Evolutionary conservation across 2,329 filamentous ascomycete genomes (phyloP).

Genomic region (Aureobasidium sp.): DNA sequence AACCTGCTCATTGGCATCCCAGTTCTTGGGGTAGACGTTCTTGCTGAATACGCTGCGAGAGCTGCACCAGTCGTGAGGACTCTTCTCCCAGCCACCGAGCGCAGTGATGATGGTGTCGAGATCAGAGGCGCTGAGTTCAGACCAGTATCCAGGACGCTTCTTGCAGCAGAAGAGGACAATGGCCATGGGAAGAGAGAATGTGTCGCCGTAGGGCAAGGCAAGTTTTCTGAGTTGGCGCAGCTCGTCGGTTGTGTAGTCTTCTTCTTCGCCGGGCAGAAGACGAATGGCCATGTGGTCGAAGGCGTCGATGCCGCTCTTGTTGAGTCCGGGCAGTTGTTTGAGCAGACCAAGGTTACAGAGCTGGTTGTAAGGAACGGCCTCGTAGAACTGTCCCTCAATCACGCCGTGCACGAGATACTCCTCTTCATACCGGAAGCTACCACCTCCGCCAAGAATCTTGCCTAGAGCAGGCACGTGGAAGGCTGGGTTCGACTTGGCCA

Average conservation of each 20-base stretch:
- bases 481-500: neutral
- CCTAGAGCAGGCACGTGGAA: conserved; percentile 1
- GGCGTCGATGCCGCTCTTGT: neutral
- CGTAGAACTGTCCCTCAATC: neutral
- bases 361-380: neutral
- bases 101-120: neutral
- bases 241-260: neutral
- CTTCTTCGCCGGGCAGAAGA: neutral
- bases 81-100: neutral
- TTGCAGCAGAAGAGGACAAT: conserved; percentile 1
- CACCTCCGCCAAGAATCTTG: neutral
- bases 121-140: neutral
- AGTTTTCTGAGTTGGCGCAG: neutral
- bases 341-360: neutral
- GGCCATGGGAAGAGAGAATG: neutral
- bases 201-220: neutral
- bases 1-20: neutral
- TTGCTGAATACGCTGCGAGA: neutral
- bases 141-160: neutral
- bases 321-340: neutral
- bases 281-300: neutral
- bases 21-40: neutral
- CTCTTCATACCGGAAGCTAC: neutral
- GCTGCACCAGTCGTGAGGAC: neutral
- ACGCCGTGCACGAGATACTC: conserved; percentile 1